phyloP scores from a whole-genome alignment of 345 rosid genomes.

The Rhodamnia rubescens region DNA sequence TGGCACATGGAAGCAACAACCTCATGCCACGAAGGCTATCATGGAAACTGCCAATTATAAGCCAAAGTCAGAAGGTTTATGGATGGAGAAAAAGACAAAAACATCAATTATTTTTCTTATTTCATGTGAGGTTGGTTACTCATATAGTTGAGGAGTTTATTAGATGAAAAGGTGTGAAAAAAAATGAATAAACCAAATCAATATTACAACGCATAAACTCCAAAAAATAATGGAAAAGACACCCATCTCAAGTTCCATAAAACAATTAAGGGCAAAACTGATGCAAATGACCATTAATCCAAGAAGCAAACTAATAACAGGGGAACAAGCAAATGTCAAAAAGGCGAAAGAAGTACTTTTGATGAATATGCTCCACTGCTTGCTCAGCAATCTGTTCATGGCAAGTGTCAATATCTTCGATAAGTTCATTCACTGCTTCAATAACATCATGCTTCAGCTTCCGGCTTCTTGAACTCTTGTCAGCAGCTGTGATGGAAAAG shows the following conservation, averaged over 20 bases:
- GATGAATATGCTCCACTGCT: constrained; percentile 99
- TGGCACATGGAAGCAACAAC: not conserved
- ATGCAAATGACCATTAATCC: not conserved
- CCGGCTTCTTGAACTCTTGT: constrained; percentile 76
- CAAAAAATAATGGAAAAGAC: not conserved
- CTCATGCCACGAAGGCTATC: not conserved
- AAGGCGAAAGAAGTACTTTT: constrained; percentile 43
- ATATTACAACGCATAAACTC: not conserved
- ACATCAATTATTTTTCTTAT: not conserved
- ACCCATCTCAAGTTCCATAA: not conserved
- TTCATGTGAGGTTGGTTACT: not conserved
- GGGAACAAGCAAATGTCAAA: not conserved
- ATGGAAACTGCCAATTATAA: not conserved
- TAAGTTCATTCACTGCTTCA: constrained; percentile 91
- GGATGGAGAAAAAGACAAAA: not conserved
- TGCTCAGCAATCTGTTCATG: constrained; percentile 99
- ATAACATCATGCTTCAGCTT: constrained; percentile 96
- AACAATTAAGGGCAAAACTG: not conserved
- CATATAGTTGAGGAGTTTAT: not conserved
- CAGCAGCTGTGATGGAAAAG: constrained; percentile 58
- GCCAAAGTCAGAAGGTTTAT: not conserved
- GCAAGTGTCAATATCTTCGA: constrained; percentile 77
- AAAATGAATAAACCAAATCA: not conserved
- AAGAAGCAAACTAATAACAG: not conserved
- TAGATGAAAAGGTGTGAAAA: not conserved